These are phyloP conservation scores for Ammopiptanthus mongolicus DNA, from an alignment of 306 rosid species.

Conservation along the genomic window DNA sequence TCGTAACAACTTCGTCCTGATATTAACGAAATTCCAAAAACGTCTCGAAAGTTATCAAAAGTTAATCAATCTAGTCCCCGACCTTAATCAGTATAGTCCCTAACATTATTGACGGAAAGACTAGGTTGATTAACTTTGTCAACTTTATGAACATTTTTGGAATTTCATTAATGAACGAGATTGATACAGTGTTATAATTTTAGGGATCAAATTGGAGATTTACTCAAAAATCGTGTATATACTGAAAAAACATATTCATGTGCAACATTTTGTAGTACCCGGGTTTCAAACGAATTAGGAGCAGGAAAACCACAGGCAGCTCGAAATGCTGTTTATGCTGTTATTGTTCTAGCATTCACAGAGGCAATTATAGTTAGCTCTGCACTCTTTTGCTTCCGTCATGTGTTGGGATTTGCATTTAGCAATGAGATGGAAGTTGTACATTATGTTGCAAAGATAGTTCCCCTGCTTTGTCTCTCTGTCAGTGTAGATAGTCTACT, in stretches of 20 bases:
- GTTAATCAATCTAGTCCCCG: too few species aligned
- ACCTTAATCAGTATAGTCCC: too few species aligned
- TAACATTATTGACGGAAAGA: too few species aligned
- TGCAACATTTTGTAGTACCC: slow-evolving; percentile 26
- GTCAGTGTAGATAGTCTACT: slow-evolving; percentile 28
- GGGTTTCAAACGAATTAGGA: slow-evolving; percentile 49
- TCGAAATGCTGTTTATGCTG: slow-evolving; percentile 24
- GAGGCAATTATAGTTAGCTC: slow-evolving; percentile 27
- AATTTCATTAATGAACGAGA: too few species aligned
- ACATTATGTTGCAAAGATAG: slow-evolving; percentile 23
- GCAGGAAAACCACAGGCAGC: slow-evolving; percentile 38
- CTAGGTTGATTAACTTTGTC: too few species aligned
- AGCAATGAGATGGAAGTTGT: slow-evolving; percentile 37
- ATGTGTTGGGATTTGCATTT: slow-evolving; percentile 41
- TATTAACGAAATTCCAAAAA: too few species aligned
- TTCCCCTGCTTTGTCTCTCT: slow-evolving; percentile 38
- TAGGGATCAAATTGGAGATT: too few species aligned
- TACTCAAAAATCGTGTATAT: background rate
- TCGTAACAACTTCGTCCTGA: too few species aligned
- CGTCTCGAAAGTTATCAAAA: too few species aligned
- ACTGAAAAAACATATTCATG: background rate
- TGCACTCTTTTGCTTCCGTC: slow-evolving; percentile 24
- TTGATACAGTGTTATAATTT: too few species aligned
- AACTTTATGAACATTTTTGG: too few species aligned
- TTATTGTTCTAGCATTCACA: slow-evolving; percentile 12